Evolutionary conservation across 2,329 filamentous ascomycete genomes (phyloP), one percentile per base, ranked within the genome.

Genomic region (Fusarium protoensiforme): DNA sequence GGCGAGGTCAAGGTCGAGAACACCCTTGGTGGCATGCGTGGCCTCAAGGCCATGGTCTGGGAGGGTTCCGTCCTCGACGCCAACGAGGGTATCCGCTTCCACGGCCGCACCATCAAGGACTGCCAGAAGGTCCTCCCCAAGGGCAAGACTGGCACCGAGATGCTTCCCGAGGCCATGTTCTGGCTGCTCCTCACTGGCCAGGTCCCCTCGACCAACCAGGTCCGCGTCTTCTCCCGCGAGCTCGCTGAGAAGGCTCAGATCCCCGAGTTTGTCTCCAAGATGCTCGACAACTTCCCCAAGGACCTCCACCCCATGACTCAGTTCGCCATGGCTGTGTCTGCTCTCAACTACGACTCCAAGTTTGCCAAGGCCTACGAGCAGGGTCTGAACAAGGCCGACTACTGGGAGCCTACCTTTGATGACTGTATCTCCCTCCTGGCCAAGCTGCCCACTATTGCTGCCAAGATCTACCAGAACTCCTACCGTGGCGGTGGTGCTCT

Each of bases 131-230:
- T 95, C 83, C 91, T 98, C 18, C 95, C 96, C 81, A 98, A 98
- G 88, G 96, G 96, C 76, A 94, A 90, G 68, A 91, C 93, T 4
- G 94, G 96, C 78, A 97, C 94, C 7, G 96, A 98, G 86, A 99
- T 98, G 96, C 90, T 98, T 14, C 96, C 96, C 56, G 96, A 99
- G 85, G 92, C 96, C 83, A 99, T 99, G 96, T 99, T 99, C 89
- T 99, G 96, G 96, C 91, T 98, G 46, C 91, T 99, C 59, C 88
- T 99, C 77, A 99, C 96, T 11, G 96, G 96, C 68, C 89, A 97
- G 84, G 93, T 98, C 24, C 96, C 96, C 27, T 94, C 93, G 1
- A 92, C 92, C 24, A 86, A 86, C 71, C 96, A 99, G 84, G 91
- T 96, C 72, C 93, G 96, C 78, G 87, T 85, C 51, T 91, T 99